phyloP scores from a whole-genome alignment of 495 filamentous ascomycete genomes.

The Melanomma pulvis-pyrius region DNA sequence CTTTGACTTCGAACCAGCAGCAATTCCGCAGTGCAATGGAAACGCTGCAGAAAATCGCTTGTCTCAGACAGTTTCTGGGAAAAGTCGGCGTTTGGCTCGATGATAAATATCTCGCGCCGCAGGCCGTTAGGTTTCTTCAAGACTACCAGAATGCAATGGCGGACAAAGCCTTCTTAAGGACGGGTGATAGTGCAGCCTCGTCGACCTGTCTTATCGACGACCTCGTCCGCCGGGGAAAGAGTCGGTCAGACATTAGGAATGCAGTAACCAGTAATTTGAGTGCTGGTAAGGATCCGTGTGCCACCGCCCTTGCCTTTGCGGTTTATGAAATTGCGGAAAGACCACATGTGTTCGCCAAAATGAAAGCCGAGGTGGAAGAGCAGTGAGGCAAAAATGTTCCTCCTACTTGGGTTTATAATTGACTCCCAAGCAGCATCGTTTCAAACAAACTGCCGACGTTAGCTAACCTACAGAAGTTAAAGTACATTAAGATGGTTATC shows the following conservation, averaged over 20 bases:
- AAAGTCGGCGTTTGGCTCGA: slow-evolving; percentile 1
- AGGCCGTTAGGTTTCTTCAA: neutral
- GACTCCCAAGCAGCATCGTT: neutral
- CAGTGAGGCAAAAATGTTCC: slow-evolving; percentile 7
- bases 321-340: neutral
- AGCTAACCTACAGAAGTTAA: neutral
- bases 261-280: neutral
- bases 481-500: neutral
- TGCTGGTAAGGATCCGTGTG: slow-evolving; percentile 1
- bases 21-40: slow-evolving; percentile 2
- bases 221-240: neutral
- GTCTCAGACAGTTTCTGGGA: neutral
- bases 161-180: neutral
- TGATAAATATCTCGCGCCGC: slow-evolving; percentile 1
- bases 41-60: neutral
- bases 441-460: neutral
- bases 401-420: no score
- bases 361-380: slow-evolving; percentile 13
- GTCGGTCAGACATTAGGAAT: neutral
- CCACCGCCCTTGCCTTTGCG: neutral
- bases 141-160: neutral
- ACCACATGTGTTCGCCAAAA: neutral
- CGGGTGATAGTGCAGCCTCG: neutral
- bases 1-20: slow-evolving; percentile 4
- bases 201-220: slow-evolving; percentile 3